Conservation (phyloP, 257 asterid species). For the Solanum lignicaule region DNA sequence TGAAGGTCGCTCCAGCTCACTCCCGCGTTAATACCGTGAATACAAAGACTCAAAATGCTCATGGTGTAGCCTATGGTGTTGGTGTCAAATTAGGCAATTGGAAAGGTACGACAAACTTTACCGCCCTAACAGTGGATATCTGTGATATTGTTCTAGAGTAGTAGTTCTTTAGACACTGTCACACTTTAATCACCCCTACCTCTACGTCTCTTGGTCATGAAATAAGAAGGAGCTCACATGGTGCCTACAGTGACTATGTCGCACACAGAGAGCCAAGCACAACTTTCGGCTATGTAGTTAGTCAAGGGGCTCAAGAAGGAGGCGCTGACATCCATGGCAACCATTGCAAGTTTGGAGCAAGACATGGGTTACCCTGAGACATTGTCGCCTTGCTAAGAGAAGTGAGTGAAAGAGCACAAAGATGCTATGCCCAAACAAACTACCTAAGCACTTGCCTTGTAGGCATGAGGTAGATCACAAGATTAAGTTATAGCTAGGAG, state of each 20-base stretch:
- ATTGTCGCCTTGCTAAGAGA: not conserved
- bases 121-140: not conserved
- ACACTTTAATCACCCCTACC: not conserved
- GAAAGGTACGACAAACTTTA: not conserved
- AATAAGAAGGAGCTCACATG: not conserved
- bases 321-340: not conserved
- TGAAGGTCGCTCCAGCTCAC: not conserved
- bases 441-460: not conserved
- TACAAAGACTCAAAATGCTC: not conserved
- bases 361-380: not conserved
- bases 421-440: not conserved
- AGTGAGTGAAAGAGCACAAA: not conserved
- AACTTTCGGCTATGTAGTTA: not conserved
- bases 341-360: not conserved
- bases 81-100: not conserved
- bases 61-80: not conserved
- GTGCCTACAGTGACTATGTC: not conserved
- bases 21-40: not conserved
- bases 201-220: not conserved
- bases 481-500: not conserved
- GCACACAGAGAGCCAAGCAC: not conserved
- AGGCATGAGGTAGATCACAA: not conserved
- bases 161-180: not conserved
- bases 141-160: not conserved
- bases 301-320: not conserved